Percentiles rank a stretch among this genome's conserved stretches.
Evolutionary conservation across 202 grass and related monocot genomes (phyloP).

Genomic region (Panicum hallii): DNA sequence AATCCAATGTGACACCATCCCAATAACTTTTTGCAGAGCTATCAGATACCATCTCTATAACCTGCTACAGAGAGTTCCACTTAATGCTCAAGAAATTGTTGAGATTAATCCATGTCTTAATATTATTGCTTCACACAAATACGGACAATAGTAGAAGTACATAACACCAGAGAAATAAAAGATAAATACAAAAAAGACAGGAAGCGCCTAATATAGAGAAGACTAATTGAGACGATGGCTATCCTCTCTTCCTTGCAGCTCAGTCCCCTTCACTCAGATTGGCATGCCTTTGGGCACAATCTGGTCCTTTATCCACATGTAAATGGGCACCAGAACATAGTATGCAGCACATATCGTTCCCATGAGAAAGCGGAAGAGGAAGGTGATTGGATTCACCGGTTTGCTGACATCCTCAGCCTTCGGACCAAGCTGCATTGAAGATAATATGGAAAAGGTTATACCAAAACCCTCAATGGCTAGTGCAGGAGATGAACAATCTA

Average conservation of each 20-base stretch:
- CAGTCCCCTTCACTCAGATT: conserved; percentile 42
- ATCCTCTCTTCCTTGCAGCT: conserved; percentile 43
- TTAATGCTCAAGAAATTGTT: neutral
- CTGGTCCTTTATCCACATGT: conserved; percentile 99
- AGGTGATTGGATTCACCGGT: conserved; percentile 84
- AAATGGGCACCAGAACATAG: conserved; percentile 91
- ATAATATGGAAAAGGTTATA: neutral
- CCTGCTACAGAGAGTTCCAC: conserved; percentile 37
- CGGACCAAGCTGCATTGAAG: conserved; percentile 72
- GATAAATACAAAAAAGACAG: conserved; percentile 38
- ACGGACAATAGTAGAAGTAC: conserved; percentile 26
- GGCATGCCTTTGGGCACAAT: conserved; percentile 79
- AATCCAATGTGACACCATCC: neutral
- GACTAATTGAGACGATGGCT: conserved; percentile 50
- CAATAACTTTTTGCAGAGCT: neutral
- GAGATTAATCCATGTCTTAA: conserved; percentile 19
- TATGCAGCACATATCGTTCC: conserved; percentile 87
- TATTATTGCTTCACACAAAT: conserved; percentile 48
- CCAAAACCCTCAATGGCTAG: neutral
- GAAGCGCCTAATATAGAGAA: conserved; percentile 56
- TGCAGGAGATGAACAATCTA: neutral
- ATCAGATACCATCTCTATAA: neutral
- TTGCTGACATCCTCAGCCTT: conserved; percentile 88
- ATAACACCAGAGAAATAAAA: conserved; percentile 35
- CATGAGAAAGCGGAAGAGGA: conserved; percentile 82